Percentiles rank a stretch among this genome's conserved stretches.
These are phyloP conservation scores for Tuber brumale DNA, from an alignment of 495 filamentous ascomycete genomes.

Conservation along the genomic window DNA sequence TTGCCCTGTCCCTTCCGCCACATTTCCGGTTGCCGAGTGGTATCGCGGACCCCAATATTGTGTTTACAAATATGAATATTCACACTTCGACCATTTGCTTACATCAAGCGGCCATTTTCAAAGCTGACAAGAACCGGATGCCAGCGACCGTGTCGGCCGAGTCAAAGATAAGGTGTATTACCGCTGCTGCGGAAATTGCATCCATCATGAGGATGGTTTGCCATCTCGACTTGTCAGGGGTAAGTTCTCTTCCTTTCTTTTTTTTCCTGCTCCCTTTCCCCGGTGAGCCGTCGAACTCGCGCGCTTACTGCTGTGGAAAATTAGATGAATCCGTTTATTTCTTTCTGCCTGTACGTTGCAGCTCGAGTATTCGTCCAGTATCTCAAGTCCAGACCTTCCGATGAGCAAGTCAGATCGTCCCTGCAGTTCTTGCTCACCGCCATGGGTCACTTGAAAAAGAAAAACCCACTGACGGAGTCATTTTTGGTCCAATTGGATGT, in stretches of 20 bases:
- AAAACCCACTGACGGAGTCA: conserved; percentile 88
- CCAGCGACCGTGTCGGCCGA: conserved; percentile 71
- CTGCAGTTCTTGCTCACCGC: conserved; percentile 82
- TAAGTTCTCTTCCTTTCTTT: conserved; percentile 48
- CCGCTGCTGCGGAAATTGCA: conserved; percentile 89
- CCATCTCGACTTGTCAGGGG: conserved; percentile 75
- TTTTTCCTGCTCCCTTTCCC: neutral
- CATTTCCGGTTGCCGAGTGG: conserved; percentile 74
- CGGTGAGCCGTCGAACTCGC: conserved; percentile 9
- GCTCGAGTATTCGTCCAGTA: conserved; percentile 95
- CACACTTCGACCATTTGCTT: conserved; percentile 95
- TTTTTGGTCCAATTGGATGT: conserved; percentile 92
- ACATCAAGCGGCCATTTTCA: conserved; percentile 96
- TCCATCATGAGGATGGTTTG: conserved; percentile 93
- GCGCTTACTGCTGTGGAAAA: neutral
- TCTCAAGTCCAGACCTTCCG: conserved; percentile 77
- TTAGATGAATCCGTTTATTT: conserved; percentile 93
- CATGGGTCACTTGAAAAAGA: conserved; percentile 78
- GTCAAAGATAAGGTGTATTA: conserved; percentile 87
- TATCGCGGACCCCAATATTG: conserved; percentile 71
- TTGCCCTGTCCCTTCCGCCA: conserved; percentile 73
- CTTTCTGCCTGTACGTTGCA: conserved; percentile 91
- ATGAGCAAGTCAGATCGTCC: conserved; percentile 72
- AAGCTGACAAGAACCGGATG: conserved; percentile 82
- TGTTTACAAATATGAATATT: conserved; percentile 94